Base-by-base conservation (phyloP, 2,329 filamentous ascomycete genomes). In the Penicillium thymicola region DNA sequence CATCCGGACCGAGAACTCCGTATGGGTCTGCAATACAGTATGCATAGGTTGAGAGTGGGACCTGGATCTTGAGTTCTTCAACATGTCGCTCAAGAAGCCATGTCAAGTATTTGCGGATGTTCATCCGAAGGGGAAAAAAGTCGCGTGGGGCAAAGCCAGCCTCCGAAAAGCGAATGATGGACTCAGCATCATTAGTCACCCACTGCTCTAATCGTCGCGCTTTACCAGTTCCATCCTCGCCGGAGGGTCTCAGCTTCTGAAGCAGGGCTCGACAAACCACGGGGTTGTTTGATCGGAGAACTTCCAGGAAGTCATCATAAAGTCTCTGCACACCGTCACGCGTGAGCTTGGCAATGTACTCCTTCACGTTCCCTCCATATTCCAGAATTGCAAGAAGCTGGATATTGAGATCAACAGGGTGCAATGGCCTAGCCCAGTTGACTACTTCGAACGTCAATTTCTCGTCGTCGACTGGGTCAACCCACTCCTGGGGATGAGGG, bases 361-460 rank as follows among this genome's bases (percentile, higher is more conserved):
- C 60, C 21, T 62, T 67, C 2, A 77, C 65, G 0, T 82, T 76
- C 0, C 80, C 79, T 8, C 83, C 75, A 58, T 86, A 76, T 1
- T 79, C 70, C 11, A 87, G 64, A 25, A 87, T 82, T 0, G 77
- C 77, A 8, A 87, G 71, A 43, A 86, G 80, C 9, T 82, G 80
- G 2, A 78, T 72, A 58, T 85, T 82, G 0, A 87, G 68, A 7
- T 77, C 70, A 2, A 78, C 78, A 0, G 76, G 62, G n/a, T 69
- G 71, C 7, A 80, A 70, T 1, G 67, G 66, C 7, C 73, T 75
- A 4, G 79, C 81, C 62, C 73, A 80, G 25, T 77, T 78, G 10
- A 81, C 72, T 5, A 86, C 75, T 49, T 85, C 83, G 58, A 86
- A 85, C 0, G 80, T 83, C n/a, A 82, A 69, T 47, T 83, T 76